Evolutionary conservation across 1,139 yeast species (phyloP).

Genomic region (Meyerozyma guilliermondii): DNA sequence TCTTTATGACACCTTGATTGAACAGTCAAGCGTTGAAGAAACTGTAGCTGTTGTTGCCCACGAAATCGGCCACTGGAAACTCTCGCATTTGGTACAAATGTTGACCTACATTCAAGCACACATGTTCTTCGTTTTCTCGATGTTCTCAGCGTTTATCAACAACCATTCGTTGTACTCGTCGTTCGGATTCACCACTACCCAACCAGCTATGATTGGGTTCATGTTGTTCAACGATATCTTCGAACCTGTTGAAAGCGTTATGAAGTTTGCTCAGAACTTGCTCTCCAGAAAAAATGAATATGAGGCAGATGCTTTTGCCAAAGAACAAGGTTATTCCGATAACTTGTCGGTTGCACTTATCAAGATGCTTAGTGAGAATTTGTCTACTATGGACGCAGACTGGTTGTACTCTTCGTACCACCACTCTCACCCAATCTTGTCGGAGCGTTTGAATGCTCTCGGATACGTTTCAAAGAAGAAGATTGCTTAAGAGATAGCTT

Average conservation of each 20-base stretch:
- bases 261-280: slow-evolving; percentile 63
- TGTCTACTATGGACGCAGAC: slow-evolving; percentile 82
- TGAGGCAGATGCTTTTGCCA: slow-evolving; percentile 88
- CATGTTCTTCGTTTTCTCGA: slow-evolving; percentile 57
- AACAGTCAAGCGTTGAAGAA: slow-evolving; percentile 70
- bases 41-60: slow-evolving; percentile 94
- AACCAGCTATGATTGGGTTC: slow-evolving; percentile 80
- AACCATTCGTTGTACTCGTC: slow-evolving; percentile 72
- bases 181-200: slow-evolving; percentile 63
- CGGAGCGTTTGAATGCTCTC: slow-evolving; percentile 80
- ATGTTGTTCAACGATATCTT: slow-evolving; percentile 68
- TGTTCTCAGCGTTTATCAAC: slow-evolving; percentile 74
- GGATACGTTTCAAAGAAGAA: slow-evolving; percentile 46
- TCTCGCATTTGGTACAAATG: slow-evolving; percentile 76
- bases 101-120: slow-evolving; percentile 61
- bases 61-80: slow-evolving; percentile 96
- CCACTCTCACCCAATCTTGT: slow-evolving; percentile 84
- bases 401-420: slow-evolving; percentile 85
- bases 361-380: slow-evolving; percentile 71
- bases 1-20: slow-evolving; percentile 82
- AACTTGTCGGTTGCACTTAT: slow-evolving; percentile 71
- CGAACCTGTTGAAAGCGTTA: slow-evolving; percentile 67
- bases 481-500: slow-evolving; percentile 22
- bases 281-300: slow-evolving; percentile 83
- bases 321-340: slow-evolving; percentile 61